phyloP scores from a whole-genome alignment of 257 asterid genomes.

The Solanum microdontum region DNA sequence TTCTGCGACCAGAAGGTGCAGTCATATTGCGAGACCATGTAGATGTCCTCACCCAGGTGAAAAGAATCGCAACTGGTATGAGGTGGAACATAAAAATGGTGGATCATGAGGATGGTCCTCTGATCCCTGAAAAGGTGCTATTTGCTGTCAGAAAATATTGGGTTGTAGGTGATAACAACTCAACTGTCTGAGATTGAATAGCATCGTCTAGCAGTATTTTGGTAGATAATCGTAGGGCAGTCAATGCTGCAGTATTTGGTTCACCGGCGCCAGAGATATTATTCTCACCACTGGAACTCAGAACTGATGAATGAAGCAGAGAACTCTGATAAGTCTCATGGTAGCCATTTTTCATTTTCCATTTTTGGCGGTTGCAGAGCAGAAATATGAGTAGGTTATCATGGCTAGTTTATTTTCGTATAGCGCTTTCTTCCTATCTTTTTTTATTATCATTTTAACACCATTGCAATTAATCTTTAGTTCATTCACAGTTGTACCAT shows the following conservation, averaged over 20 bases:
- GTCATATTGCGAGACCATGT: constrained; percentile 31
- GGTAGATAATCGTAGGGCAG: not conserved
- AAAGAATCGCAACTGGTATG: constrained; percentile 24
- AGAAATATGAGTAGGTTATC: not conserved
- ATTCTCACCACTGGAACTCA: not conserved
- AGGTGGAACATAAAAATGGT: constrained; percentile 27
- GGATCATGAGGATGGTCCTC: constrained; percentile 36
- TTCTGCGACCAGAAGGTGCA: constrained; percentile 37
- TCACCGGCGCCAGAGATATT: not conserved
- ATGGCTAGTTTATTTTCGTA: not conserved
- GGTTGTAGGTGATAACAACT: constrained; percentile 19
- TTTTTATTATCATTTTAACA: not conserved
- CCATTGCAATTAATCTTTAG: not conserved
- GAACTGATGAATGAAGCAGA: not conserved
- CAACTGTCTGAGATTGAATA: not conserved
- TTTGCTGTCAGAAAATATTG: constrained; percentile 28
- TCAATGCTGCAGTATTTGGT: not conserved
- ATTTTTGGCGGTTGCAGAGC: not conserved
- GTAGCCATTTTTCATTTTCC: not conserved
- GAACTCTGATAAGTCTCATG: not conserved
- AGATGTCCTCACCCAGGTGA: constrained; percentile 16
- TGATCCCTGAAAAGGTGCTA: constrained; percentile 23
- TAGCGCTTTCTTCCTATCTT: not conserved
- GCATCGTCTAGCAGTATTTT: not conserved
- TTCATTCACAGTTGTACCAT: not conserved